Conservation (phyloP, 2,329 filamentous ascomycete genomes). For the Cladosporium halotolerans region DNA sequence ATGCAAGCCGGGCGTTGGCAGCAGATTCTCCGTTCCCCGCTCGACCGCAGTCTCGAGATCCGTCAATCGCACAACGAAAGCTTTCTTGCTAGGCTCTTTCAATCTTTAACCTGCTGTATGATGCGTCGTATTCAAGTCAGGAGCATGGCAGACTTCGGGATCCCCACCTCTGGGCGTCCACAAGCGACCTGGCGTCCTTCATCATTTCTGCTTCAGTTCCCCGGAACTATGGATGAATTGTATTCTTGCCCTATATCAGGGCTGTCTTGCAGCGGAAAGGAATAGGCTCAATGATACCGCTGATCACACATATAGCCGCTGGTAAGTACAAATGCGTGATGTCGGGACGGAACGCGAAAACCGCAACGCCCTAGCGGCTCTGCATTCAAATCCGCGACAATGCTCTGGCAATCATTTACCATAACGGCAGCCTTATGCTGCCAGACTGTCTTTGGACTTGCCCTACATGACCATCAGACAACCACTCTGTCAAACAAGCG, state of each 20-base stretch:
- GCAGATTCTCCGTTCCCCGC: conserved; percentile 9
- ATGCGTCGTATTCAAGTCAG: not conserved
- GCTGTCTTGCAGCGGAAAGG: no score
- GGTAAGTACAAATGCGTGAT: not conserved
- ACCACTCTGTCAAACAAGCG: not conserved
- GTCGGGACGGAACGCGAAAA: no score
- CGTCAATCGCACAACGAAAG: conserved; percentile 1
- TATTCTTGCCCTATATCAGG: no score
- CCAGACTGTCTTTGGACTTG: not conserved
- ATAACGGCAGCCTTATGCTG: not conserved
- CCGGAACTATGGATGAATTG: no score
- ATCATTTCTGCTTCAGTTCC: no score
- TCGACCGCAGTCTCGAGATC: not conserved
- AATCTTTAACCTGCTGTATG: not conserved
- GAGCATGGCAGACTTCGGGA: not conserved
- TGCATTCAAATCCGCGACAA: not conserved
- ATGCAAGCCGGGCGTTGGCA: no score
- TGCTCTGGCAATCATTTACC: not conserved
- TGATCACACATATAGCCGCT: no score
- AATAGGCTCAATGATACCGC: not conserved
- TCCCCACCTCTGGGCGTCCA: not conserved
- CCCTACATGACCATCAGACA: not conserved
- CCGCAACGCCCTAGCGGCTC: no score
- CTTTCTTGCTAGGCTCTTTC: not conserved
- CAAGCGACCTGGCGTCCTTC: no score